These are phyloP conservation scores for Obba rivulosa DNA, from an alignment of 768 basidiomycete species.

Conservation along the genomic window DNA sequence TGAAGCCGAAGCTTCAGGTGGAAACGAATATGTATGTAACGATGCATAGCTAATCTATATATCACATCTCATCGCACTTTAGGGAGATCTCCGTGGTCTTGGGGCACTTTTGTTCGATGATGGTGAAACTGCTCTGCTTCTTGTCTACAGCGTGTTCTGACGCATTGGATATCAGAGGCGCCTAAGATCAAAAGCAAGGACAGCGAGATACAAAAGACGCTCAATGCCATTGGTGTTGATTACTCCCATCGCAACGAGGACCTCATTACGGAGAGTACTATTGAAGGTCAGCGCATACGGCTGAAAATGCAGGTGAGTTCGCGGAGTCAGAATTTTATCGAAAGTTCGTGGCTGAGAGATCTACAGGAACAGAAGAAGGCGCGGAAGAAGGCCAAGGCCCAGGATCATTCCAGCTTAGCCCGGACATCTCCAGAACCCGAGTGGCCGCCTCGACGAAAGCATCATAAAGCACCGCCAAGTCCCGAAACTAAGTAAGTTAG, in stretches of 20 bases:
- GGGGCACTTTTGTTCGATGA: constrained; percentile 69
- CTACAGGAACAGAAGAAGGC: constrained; percentile 15
- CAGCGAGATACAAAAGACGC: constrained; percentile 46
- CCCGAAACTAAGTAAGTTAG: constrained; percentile 46
- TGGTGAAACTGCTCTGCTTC: constrained; percentile 28
- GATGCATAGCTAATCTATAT: not conserved
- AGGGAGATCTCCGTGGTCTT: constrained; percentile 56
- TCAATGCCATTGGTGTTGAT: constrained; percentile 56
- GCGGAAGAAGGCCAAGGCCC: constrained; percentile 12
- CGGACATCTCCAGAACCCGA: constrained; percentile 31
- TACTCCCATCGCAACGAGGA: constrained; percentile 77
- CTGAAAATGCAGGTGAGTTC: constrained; percentile 42
- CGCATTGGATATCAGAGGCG: constrained; percentile 10
- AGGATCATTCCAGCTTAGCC: constrained; percentile 8
- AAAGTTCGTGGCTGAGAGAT: constrained; percentile 19
- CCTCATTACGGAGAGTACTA: constrained; percentile 58
- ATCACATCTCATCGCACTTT: not conserved
- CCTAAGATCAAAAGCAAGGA: constrained; percentile 35
- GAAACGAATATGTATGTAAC: constrained; percentile 14
- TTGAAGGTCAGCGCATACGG: constrained; percentile 60
- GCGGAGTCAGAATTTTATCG: not conserved
- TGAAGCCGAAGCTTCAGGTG: constrained; percentile 26
- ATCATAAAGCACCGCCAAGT: constrained; percentile 44
- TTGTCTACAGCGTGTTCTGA: not conserved
- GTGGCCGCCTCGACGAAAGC: constrained; percentile 65